phyloP scores from a whole-genome alignment of 2,329 filamentous ascomycete species.

The Penicillium brasilianum region DNA sequence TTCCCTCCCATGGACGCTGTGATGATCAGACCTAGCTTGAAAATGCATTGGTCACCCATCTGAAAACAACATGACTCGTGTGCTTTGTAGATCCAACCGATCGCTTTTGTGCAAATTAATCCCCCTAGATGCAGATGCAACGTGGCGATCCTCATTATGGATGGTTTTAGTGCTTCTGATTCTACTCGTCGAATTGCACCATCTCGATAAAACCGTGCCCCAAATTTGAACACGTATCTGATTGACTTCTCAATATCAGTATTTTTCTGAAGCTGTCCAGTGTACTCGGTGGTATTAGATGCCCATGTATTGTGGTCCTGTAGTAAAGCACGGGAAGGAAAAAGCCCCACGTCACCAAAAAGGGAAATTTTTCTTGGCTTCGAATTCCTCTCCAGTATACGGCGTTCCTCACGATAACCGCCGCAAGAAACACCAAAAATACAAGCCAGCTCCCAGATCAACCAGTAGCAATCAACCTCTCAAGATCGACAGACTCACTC shows the following conservation, averaged over 20 bases:
- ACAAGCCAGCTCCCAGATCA: neutral
- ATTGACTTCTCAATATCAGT: neutral
- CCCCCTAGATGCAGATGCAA: neutral
- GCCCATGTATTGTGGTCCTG: neutral
- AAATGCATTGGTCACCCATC: neutral
- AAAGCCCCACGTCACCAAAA: constrained; percentile 17
- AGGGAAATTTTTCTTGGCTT: constrained; percentile 16
- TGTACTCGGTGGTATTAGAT: no score
- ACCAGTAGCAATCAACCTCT: neutral
- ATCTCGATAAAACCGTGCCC: neutral
- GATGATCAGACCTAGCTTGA: neutral
- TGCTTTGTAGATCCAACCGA: neutral
- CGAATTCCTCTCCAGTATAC: constrained; percentile 18
- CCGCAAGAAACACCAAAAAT: neutral
- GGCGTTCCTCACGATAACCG: constrained; percentile 5
- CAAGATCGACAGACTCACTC: neutral
- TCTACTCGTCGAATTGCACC: neutral
- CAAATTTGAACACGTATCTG: neutral
- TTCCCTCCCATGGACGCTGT: neutral
- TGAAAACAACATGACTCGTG: neutral
- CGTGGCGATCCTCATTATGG: neutral
- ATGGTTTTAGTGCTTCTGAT: neutral
- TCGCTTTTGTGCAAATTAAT: neutral
- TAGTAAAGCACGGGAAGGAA: constrained; percentile 4
- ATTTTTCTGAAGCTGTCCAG: neutral